Evolutionary conservation across 805 yeast species (phyloP).

Genomic region (Scheffersomyces lignosus): DNA sequence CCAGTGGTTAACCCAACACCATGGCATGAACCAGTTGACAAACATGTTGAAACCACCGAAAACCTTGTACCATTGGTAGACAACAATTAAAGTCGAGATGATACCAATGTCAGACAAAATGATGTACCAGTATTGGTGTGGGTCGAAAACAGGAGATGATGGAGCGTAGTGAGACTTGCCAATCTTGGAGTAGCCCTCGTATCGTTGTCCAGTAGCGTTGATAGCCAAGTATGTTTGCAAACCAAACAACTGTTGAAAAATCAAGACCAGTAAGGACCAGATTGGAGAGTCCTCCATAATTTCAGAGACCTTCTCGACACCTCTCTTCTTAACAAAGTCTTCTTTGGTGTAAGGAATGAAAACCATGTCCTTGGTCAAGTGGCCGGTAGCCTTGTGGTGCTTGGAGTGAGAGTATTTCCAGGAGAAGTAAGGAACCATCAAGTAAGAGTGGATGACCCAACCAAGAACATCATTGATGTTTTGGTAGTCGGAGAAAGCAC

Average conservation of each 20-base stretch:
- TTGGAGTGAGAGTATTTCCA: conserved; percentile 84
- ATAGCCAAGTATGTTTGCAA: conserved; percentile 66
- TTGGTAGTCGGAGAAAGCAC: conserved; percentile 74
- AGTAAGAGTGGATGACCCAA: conserved; percentile 77
- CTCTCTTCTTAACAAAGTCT: conserved; percentile 44
- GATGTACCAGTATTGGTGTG: conserved; percentile 69
- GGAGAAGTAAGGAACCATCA: conserved; percentile 82
- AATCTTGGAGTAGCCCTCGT: conserved; percentile 45
- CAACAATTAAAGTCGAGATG: conserved; percentile 47
- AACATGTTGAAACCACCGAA: conserved; percentile 64
- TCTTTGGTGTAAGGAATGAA: conserved; percentile 74
- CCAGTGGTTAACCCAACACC: conserved; percentile 85
- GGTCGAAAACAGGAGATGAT: conserved; percentile 69
- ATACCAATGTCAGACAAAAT: conserved; percentile 75
- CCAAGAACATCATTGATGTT: conserved; percentile 77
- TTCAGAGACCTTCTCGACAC: conserved; percentile 48
- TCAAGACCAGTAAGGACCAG: conserved; percentile 52
- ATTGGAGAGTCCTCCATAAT: conserved; percentile 75
- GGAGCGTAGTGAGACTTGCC: conserved; percentile 72
- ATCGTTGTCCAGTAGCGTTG: conserved; percentile 77
- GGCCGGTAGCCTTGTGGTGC: conserved; percentile 91
- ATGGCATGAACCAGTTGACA: conserved; percentile 76
- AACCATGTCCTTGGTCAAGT: conserved; percentile 79
- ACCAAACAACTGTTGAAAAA: conserved; percentile 76
- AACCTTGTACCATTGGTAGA: conserved; percentile 59